Conservation (phyloP, 148 eudicot species). For the Oxyria digyna region DNA sequence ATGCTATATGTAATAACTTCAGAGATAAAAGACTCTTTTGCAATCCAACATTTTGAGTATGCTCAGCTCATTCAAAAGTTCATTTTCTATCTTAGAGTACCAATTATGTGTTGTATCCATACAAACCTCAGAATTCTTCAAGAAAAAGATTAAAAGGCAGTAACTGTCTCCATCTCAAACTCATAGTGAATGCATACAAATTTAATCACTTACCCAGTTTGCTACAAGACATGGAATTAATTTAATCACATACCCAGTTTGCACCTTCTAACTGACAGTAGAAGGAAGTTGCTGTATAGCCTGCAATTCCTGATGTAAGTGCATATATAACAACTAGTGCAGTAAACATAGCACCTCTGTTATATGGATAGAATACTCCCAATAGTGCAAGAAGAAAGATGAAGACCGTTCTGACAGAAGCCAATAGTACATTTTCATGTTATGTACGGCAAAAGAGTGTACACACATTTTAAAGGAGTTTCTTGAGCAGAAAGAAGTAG, state of each 20-base stretch:
- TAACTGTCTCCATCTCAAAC: no score
- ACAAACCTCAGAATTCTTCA: no score
- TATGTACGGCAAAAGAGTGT: not conserved
- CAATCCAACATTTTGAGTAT: not conserved
- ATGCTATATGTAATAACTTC: not conserved
- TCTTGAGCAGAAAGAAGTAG: not conserved
- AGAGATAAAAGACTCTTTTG: not conserved
- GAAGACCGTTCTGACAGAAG: conserved; percentile 7
- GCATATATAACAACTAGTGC: conserved; percentile 13
- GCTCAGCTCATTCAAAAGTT: no score
- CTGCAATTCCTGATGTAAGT: no score
- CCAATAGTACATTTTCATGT: not conserved
- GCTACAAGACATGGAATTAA: not conserved
- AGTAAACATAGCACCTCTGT: conserved; percentile 12
- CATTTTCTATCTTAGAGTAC: no score
- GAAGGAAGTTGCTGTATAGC: conserved; percentile 8
- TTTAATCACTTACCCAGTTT: no score
- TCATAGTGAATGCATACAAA: no score
- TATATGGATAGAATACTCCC: conserved; percentile 13
- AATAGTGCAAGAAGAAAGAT: conserved; percentile 9
- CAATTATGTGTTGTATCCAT: no score
- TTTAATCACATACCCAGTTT: conserved; percentile 9
- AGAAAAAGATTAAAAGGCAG: no score
- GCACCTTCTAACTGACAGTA: conserved; percentile 12
- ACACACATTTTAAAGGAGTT: not conserved